Evolutionary conservation across 108 stramenopile genomes (phyloP), one percentile per base, ranked within the genome.

Genomic region (Fragilaria radians): DNA sequence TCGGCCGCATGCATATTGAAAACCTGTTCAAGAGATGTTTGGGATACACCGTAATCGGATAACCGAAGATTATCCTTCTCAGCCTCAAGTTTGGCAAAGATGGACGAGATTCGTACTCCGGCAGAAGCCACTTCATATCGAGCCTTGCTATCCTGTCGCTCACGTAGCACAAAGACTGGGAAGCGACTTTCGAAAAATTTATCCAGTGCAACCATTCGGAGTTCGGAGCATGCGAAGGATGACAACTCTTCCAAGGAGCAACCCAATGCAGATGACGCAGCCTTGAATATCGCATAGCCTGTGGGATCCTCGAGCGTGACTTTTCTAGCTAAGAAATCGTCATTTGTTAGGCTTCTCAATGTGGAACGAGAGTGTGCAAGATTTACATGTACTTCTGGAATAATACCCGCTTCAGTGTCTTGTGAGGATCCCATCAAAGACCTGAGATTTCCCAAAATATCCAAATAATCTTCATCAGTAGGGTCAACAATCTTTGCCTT

Each of bases 141-240:
- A 1, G 79, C 60, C 68, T 88, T 92, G 46, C 60, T 74, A 59
- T 82, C 86, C 48, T 92, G 86, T 14, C 85, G 81, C 67, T 92
- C 91, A 7, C 91, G 75, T 24, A 92, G 60, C 54, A 83, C 54
- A 33, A 70, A 66, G 3, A 72, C 46, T 1, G 81, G 62, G 54
- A 86, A 92, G 4, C 55, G 42, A 5, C 26, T 47, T n/a, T 62
- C 58, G 46, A 92, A 61, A 60, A 83, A 86, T 5, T 66, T 62
- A 18, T 70, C 46, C 23, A 92, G 45, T 4, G 60, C 29, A 34
- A 72, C 70, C 67, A 92, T 69, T 19, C 85, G 80, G 32, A 86
- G 57, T 69, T 92, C 91, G 25, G 57, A 65, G 5, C 65, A 52
- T 31, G 77, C 81, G 53, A 88, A 86, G 17, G 54, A 62, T 11